These are phyloP conservation scores for Zoysia pacifica DNA, from an alignment of 176 grass and related monocot genomes.

Conservation along the genomic window DNA sequence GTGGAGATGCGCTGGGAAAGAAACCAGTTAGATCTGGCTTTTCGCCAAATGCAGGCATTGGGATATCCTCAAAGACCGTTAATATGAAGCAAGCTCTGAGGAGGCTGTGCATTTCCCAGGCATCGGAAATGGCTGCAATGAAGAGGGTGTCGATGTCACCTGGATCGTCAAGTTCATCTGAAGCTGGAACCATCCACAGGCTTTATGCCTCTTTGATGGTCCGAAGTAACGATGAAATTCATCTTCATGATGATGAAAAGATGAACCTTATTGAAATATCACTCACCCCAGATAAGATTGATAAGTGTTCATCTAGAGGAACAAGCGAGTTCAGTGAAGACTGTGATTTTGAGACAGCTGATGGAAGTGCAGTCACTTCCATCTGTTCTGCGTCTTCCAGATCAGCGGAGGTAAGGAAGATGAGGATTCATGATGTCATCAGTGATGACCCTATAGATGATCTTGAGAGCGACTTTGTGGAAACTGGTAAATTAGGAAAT, in stretches of 20 bases:
- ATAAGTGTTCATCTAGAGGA: conserved; percentile 49
- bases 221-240: conserved; percentile 49
- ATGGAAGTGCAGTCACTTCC: conserved; percentile 51
- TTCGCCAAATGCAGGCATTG: conserved; percentile 52
- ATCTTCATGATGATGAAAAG: conserved; percentile 53
- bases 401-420: conserved; percentile 44
- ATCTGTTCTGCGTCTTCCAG: conserved; percentile 40
- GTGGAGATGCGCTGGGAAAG: conserved; percentile 40
- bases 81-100: conserved; percentile 89
- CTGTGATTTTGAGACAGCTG: conserved; percentile 50
- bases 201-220: conserved; percentile 84
- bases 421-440: conserved; percentile 86
- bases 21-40: conserved; percentile 52
- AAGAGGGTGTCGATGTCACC: conserved; percentile 62
- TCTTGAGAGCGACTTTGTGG: conserved; percentile 30
- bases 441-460: conserved; percentile 34
- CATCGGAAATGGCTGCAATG: conserved; percentile 86
- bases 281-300: conserved; percentile 48
- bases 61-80: conserved; percentile 72
- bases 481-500: conserved; percentile 37
- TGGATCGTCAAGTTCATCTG: conserved; percentile 60
- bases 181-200: conserved; percentile 86
- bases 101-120: conserved; percentile 85
- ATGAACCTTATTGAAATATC: conserved; percentile 81
- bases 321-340: conserved; percentile 41